Evolutionary conservation across 768 basidiomycete genomes (phyloP), one percentile per base, ranked within the genome.

Genomic region (Cyclocybe aegerita): DNA sequence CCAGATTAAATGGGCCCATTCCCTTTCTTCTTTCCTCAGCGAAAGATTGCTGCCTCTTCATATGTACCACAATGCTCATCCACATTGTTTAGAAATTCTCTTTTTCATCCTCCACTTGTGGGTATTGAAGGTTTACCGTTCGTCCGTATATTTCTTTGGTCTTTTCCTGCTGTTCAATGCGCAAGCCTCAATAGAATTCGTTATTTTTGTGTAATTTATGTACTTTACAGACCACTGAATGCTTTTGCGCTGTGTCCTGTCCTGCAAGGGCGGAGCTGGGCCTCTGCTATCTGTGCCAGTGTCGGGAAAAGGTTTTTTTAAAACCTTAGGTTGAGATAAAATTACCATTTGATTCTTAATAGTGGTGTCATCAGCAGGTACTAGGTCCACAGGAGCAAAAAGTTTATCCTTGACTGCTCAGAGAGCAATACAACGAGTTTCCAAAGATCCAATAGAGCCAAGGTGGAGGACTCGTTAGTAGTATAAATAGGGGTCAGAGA

Each of bases 141-240:
- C 23, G 39, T 41, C 39, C 23, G n/a, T 17, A 44, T 42, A 34
- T 16, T 17, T n/a, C 43, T 42, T 37, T 5, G 11, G 33, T 34
- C 15, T 47, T 39, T 23, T 30, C 38, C 11, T 17, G n/a, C 23
- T 17, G 12, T 43, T 52, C 11, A n/a, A 12, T 7, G 53, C 12
- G 17, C 9, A 41, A 35, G 40, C 33, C 23, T 39, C 23, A 47
- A 34, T 44, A 55, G 49, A 51, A 43, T 54, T 39, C 46, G 35
- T 16, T 30, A 45, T 47, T 42, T 47, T 51, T 51, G 54, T 55
- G 23, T 23, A 55, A 55, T 43, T 55, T 55, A 55, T 45, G 17
- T 55, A 51, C 36, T 36, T 16, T 16, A 14, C 44, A 48, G 38
- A 35, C 23, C n/a, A 12, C 14, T 49, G 48, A 45, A 37, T 9